Evolutionary conservation across 331 rosid genomes (phyloP).

Genomic region (Dryas integrifolia): DNA sequence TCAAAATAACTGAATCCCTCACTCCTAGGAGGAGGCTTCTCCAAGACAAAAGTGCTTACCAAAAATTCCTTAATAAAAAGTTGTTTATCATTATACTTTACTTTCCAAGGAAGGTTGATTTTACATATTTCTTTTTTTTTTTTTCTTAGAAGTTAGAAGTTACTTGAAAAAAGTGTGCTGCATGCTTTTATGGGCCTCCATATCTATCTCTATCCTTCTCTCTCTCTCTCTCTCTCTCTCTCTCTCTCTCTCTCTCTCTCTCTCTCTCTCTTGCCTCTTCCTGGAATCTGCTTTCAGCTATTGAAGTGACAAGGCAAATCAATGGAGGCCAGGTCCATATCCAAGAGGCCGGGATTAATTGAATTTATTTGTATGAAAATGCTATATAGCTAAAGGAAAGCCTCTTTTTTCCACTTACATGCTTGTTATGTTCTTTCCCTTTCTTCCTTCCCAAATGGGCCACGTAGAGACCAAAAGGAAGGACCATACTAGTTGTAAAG

Average conservation of each 20-base stretch:
- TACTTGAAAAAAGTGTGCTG: slow-evolving; percentile 24
- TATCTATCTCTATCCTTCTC: slow-evolving; percentile 31
- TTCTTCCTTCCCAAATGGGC: slow-evolving; percentile 34
- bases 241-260: slow-evolving; percentile 6
- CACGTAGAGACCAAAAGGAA: slow-evolving; percentile 29
- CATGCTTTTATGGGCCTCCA: slow-evolving; percentile 44
- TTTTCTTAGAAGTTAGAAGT: slow-evolving; percentile 4
- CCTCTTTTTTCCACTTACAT: slow-evolving; percentile 40
- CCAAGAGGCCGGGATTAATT: slow-evolving; percentile 21
- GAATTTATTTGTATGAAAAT: neutral
- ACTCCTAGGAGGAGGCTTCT: slow-evolving; percentile 80
- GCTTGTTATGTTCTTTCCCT: slow-evolving; percentile 28
- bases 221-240: slow-evolving; percentile 4
- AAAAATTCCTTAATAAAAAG: slow-evolving; percentile 53
- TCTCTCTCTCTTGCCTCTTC: slow-evolving; percentile 18
- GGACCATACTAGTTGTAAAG: slow-evolving; percentile 12
- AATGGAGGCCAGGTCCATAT: slow-evolving; percentile 36
- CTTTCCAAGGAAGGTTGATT: slow-evolving; percentile 46
- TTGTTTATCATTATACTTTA: slow-evolving; percentile 58
- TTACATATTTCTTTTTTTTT: neutral
- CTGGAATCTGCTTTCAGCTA: slow-evolving; percentile 61
- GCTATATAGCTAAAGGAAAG: slow-evolving; percentile 23
- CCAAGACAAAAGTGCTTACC: slow-evolving; percentile 60
- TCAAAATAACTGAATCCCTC: slow-evolving; percentile 48
- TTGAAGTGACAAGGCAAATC: slow-evolving; percentile 51